phyloP scores from a whole-genome alignment of 352 stramenopile genomes.

The Globisporangium cylindrosporum region DNA sequence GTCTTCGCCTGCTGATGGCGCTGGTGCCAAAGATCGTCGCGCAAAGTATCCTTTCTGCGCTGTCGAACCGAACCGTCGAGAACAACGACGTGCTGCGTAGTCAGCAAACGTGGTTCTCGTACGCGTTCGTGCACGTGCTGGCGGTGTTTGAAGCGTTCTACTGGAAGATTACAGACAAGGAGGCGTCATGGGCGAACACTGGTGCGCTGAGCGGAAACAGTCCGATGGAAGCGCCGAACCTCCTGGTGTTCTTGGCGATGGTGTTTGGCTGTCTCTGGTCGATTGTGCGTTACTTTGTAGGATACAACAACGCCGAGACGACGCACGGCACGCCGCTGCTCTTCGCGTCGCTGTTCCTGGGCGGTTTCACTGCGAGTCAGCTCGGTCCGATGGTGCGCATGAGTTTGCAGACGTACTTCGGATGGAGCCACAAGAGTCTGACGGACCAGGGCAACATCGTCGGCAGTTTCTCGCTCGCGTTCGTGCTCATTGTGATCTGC shows the following conservation, averaged over 20 bases:
- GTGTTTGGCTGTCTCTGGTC: conserved; percentile 64
- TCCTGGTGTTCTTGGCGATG: conserved; percentile 65
- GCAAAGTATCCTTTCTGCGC: conserved; percentile 61
- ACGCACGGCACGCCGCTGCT: conserved; percentile 62
- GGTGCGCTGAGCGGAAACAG: conserved; percentile 60
- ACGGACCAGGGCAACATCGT: conserved; percentile 78
- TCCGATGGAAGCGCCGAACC: conserved; percentile 64
- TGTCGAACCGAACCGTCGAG: conserved; percentile 71
- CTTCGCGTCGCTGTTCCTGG: conserved; percentile 63
- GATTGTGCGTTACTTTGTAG: conserved; percentile 62
- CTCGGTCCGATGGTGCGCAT: conserved; percentile 70
- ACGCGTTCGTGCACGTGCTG: conserved; percentile 69
- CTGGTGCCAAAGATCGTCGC: conserved; percentile 72
- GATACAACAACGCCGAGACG: conserved; percentile 67
- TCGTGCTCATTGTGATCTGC: conserved; percentile 65
- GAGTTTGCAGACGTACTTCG: conserved; percentile 72
- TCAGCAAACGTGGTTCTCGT: conserved; percentile 79
- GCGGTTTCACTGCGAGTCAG: conserved; percentile 54
- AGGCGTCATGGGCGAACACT: conserved; percentile 67
- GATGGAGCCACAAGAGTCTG: conserved; percentile 75
- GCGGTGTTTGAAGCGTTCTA: conserved; percentile 73
- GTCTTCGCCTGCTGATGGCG: conserved; percentile 61
- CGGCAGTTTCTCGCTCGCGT: conserved; percentile 60
- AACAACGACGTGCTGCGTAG: conserved; percentile 72
- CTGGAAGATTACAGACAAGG: conserved; percentile 77